Percentiles rank a stretch among this genome's conserved stretches.
phyloP scores from a whole-genome alignment of 116 monocot genomes.

The Dioscorea cayenensis region DNA sequence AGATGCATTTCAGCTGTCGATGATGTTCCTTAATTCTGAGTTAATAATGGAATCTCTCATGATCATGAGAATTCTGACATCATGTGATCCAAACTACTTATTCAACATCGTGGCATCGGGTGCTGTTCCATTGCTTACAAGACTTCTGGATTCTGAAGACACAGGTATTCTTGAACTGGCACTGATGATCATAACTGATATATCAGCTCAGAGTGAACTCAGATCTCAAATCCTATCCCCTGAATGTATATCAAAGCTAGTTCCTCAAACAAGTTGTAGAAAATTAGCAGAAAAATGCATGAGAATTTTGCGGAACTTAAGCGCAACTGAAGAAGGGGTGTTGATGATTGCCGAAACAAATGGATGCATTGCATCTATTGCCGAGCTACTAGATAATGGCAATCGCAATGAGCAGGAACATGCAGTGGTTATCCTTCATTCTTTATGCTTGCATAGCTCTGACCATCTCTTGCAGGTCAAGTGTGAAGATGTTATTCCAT shows the following conservation, averaged over 20 bases:
- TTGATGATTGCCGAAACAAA: constrained; percentile 29
- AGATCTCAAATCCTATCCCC: constrained; percentile 46
- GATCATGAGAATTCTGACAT: constrained; percentile 41
- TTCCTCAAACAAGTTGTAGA: constrained; percentile 26
- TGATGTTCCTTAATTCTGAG: constrained; percentile 44
- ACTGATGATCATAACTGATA: constrained; percentile 40
- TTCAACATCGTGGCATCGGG: constrained; percentile 26
- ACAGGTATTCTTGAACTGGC: constrained; percentile 24
- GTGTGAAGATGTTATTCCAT: constrained; percentile 79
- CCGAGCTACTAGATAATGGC: constrained; percentile 60
- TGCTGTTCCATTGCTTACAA: constrained; percentile 24
- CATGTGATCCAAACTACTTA: constrained; percentile 13
- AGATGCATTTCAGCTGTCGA: constrained; percentile 32
- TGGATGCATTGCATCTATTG: constrained; percentile 54
- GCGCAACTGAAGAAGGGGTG: constrained; percentile 38
- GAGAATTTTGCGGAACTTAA: constrained; percentile 41
- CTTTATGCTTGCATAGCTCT: constrained; percentile 41
- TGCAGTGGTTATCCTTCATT: constrained; percentile 43
- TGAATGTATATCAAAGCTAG: constrained; percentile 35
- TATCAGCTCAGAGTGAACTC: constrained; percentile 42
- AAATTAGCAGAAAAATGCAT: constrained; percentile 28
- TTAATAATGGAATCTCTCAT: constrained; percentile 41
- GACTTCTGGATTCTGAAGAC: constrained; percentile 37
- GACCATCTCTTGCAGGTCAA: constrained; percentile 46
- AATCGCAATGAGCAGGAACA: constrained; percentile 51